These are phyloP conservation scores for Melastoma candidum DNA, from an alignment of 441 rosid genomes.

Conservation along the genomic window DNA sequence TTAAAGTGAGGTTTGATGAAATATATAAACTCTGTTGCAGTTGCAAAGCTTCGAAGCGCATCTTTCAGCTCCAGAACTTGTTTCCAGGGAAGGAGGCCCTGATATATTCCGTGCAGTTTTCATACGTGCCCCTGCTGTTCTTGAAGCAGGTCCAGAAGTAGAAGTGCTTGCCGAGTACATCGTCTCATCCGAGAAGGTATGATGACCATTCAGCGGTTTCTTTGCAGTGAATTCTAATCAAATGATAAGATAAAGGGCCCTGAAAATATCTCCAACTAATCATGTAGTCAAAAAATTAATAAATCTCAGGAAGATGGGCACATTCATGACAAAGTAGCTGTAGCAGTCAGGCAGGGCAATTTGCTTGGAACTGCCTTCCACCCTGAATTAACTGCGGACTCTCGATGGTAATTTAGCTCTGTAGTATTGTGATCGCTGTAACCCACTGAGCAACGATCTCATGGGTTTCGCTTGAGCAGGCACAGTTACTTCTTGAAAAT, in stretches of 20 bases:
- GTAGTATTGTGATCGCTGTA: too few relatives aligned
- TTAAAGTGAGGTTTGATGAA: not conserved
- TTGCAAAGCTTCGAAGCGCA: conserved; percentile 95
- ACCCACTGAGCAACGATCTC: not conserved
- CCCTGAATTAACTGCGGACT: conserved; percentile 87
- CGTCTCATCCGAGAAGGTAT: conserved; percentile 27
- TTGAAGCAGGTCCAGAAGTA: conserved; percentile 66
- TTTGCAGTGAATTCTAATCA: too few relatives aligned
- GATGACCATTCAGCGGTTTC: conserved; percentile 24
- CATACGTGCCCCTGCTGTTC: conserved; percentile 91
- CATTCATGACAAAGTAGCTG: conserved; percentile 63
- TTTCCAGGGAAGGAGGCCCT: conserved; percentile 77
- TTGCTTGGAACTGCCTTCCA: conserved; percentile 88
- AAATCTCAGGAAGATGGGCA: conserved; percentile 44
- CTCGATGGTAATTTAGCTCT: conserved; percentile 57
- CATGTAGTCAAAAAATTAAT: not conserved
- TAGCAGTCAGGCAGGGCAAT: conserved; percentile 48
- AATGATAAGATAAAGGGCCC: too few relatives aligned
- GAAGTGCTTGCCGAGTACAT: conserved; percentile 79
- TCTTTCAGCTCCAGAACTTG: conserved; percentile 58
- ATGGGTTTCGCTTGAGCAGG: conserved; percentile 31
- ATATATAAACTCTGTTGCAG: conserved; percentile 18
- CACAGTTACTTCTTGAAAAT: conserved; percentile 79
- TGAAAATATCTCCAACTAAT: too few relatives aligned
- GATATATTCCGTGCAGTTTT: conserved; percentile 79